phyloP scores from a whole-genome alignment of 2,329 filamentous ascomycete genomes.

The Aspergillus arachidicola region DNA sequence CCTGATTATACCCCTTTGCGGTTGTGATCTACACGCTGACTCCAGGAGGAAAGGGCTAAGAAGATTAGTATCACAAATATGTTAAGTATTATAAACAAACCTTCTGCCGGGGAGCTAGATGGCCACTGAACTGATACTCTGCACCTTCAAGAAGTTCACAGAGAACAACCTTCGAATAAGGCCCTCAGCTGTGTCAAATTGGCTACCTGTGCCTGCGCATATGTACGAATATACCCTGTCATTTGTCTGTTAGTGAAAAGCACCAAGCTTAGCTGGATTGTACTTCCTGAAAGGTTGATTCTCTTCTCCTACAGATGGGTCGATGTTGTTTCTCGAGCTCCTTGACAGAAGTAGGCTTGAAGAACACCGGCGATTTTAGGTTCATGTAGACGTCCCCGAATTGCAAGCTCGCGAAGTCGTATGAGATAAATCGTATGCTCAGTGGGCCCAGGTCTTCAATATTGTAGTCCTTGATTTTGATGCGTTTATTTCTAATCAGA shows the following conservation, averaged over 20 bases:
- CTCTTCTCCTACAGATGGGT: neutral
- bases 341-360: neutral
- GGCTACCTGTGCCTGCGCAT: neutral
- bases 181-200: neutral
- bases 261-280: fast-evolving
- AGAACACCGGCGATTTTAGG: neutral
- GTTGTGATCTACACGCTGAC: neutral
- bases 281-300: neutral
- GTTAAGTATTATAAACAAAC: neutral
- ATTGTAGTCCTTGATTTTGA: neutral
- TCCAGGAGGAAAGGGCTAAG: too few species aligned
- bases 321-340: too few species aligned
- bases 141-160: neutral
- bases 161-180: neutral
- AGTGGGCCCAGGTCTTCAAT: neutral
- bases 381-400: too few species aligned
- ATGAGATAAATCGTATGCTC: neutral
- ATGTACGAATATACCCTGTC: neutral
- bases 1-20: neutral
- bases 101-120: neutral
- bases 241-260: neutral
- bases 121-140: too few species aligned
- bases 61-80: neutral
- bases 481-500: neutral
- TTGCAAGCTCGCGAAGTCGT: neutral